Percentiles rank a stretch among this genome's conserved stretches.
phyloP scores from a whole-genome alignment of 2,329 filamentous ascomycete genomes.

The Aspergillus hortae region DNA sequence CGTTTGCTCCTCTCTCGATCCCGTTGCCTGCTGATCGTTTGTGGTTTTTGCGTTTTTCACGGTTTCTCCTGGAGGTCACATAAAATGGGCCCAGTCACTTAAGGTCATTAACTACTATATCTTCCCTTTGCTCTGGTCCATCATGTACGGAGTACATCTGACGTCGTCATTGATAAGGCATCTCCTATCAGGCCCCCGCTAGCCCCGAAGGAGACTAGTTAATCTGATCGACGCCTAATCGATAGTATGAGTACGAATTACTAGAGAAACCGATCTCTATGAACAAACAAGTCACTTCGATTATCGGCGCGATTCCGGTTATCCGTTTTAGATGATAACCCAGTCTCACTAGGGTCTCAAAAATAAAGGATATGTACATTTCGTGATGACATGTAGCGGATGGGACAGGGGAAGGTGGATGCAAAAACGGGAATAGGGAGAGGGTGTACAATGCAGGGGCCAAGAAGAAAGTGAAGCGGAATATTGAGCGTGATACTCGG shows the following conservation, averaged over 20 bases:
- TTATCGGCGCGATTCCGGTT: conserved; percentile 22
- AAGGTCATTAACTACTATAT: background rate
- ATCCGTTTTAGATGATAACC: conserved; percentile 1
- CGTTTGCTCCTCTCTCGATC: too few species aligned
- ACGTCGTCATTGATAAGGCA: conserved; percentile 4
- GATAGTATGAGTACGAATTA: too few species aligned
- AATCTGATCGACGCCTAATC: background rate
- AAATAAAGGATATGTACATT: conserved; percentile 28
- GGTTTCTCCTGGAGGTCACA: too few species aligned
- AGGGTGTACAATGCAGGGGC: background rate
- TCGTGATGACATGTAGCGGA: conserved; percentile 21
- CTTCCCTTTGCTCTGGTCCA: background rate
- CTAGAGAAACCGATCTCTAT: conserved; percentile 1
- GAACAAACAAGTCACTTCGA: conserved; percentile 12
- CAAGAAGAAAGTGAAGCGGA: background rate
- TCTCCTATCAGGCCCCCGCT: conserved; percentile 4
- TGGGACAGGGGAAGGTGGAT: conserved; percentile 11
- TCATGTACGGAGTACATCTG: conserved; percentile 4
- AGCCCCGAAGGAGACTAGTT: conserved; percentile 2
- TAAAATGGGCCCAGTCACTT: too few species aligned
- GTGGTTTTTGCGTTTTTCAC: too few species aligned
- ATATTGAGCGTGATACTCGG: background rate
- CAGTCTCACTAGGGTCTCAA: conserved; percentile 2
- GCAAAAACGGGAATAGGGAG: background rate
- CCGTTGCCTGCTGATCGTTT: too few species aligned